phyloP scores from a whole-genome alignment of 768 basidiomycete species.

The Mycena amicta region DNA sequence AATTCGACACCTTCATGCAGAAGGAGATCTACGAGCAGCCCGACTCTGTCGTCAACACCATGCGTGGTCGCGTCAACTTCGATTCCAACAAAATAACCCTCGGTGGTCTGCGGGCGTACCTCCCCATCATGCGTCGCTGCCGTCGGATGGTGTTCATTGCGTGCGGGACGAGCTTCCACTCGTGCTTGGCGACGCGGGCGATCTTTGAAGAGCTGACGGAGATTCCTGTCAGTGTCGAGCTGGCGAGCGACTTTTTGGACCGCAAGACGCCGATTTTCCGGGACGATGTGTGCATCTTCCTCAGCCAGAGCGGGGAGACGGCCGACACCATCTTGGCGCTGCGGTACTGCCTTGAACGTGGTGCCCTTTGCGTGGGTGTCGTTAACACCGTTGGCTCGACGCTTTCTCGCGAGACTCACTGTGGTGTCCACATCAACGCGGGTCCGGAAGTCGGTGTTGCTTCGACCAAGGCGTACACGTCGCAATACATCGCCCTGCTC shows the following conservation, averaged over 20 bases:
- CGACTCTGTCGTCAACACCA: constrained; percentile 99
- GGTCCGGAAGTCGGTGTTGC: constrained; percentile 99
- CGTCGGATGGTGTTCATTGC: constrained; percentile 95
- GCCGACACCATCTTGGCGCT: constrained; percentile 97
- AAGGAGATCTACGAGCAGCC: constrained; percentile 99
- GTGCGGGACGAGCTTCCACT: constrained; percentile 99
- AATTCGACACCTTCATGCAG: constrained; percentile 99
- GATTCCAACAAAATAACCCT: constrained; percentile 89
- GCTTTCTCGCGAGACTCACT: constrained; percentile 96
- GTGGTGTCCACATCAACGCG: constrained; percentile 99
- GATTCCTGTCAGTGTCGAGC: constrained; percentile 95
- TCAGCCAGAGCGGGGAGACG: constrained; percentile 98
- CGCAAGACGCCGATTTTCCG: constrained; percentile 99
- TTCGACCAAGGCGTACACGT: constrained; percentile 99
- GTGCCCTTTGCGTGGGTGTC: constrained; percentile 94
- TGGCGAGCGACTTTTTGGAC: constrained; percentile 98
- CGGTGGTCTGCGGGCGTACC: constrained; percentile 92
- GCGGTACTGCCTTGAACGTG: constrained; percentile 95
- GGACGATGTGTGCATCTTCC: constrained; percentile 95
- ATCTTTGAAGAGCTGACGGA: constrained; percentile 99
- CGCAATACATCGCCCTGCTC: constrained; percentile 96
- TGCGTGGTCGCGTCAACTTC: constrained; percentile 99
- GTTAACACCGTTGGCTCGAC: constrained; percentile 99
- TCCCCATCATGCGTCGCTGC: constrained; percentile 93
- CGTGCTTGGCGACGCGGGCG: constrained; percentile 91